Conservation (phyloP, 768 basidiomycete genomes). For the Clavaria fumosa region DNA sequence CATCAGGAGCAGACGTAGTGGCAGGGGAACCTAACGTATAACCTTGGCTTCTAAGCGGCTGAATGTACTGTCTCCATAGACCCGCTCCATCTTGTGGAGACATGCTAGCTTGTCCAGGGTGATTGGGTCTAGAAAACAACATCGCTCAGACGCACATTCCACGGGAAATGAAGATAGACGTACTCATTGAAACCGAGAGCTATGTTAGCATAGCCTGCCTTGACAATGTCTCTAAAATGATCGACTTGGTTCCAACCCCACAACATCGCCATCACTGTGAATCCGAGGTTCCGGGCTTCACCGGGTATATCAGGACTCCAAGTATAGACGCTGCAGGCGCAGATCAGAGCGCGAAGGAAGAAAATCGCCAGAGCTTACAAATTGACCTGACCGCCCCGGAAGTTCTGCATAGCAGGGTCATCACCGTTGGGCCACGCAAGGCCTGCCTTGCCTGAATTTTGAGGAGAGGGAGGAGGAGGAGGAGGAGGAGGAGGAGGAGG, state of each 20-base stretch:
- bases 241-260: conserved; percentile 30
- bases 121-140: conserved; percentile 14
- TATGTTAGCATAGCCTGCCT: conserved; percentile 22
- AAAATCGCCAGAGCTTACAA: conserved; percentile 20
- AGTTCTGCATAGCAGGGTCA: conserved; percentile 31
- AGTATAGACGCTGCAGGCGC: conserved; percentile 34
- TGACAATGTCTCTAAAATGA: conserved; percentile 26
- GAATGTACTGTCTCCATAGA: conserved; percentile 35
- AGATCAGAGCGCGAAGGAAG: background rate
- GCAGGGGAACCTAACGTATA: conserved; percentile 39
- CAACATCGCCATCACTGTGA: conserved; percentile 44
- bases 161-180: conserved; percentile 6
- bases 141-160: background rate
- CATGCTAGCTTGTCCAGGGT: conserved; percentile 33
- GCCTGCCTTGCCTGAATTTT: conserved; percentile 49
- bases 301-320: conserved; percentile 36
- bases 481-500: too few relatives aligned
- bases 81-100: conserved; percentile 31
- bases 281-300: background rate
- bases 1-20: conserved; percentile 33
- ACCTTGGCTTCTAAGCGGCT: conserved; percentile 31
- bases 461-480: too few relatives aligned
- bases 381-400: conserved; percentile 27
- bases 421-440: conserved; percentile 53
- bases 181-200: conserved; percentile 43